A percentile compares a stretch with the other conserved stretches of the same genome.
These are phyloP conservation scores for Cyclanthera cordifolia DNA, from an alignment of 306 rosid species.

Conservation along the genomic window DNA sequence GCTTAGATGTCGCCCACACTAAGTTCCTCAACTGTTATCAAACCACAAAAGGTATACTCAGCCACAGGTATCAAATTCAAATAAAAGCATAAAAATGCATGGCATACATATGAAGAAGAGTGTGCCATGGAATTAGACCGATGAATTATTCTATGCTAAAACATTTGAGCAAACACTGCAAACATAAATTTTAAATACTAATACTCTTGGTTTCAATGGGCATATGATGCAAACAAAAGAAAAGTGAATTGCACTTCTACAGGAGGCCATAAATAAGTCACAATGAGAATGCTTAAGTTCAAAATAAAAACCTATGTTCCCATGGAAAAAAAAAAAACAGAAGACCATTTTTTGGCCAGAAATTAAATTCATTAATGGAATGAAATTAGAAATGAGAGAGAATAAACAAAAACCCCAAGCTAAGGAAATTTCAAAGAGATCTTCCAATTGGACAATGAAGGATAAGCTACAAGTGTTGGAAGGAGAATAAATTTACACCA, in stretches of 20 bases:
- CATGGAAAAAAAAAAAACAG: conserved; percentile 1
- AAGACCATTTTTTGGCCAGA: not conserved
- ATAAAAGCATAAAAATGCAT: not conserved
- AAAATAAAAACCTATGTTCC: not conserved
- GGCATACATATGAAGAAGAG: not conserved
- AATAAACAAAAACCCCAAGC: not conserved
- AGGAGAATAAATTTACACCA: not conserved
- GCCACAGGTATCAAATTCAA: not conserved
- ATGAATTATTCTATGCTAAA: not conserved
- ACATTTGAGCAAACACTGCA: not conserved
- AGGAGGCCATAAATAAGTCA: not conserved
- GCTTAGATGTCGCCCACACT: conserved; percentile 85
- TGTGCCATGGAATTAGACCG: not conserved
- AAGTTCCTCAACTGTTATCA: conserved; percentile 69
- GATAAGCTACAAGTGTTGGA: not conserved
- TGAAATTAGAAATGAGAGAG: not conserved
- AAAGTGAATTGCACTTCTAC: not conserved
- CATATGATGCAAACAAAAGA: not conserved
- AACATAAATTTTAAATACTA: not conserved
- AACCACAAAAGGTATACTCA: not conserved
- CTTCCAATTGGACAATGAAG: not conserved
- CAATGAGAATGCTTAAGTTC: not conserved
- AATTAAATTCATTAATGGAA: not conserved
- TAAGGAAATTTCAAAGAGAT: not conserved
- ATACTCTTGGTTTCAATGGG: not conserved